A percentile compares a stretch with the other conserved stretches of the same genome.
Conservation (phyloP, 1,139 yeast species). For the Saccharomyces hybrid region DNA sequence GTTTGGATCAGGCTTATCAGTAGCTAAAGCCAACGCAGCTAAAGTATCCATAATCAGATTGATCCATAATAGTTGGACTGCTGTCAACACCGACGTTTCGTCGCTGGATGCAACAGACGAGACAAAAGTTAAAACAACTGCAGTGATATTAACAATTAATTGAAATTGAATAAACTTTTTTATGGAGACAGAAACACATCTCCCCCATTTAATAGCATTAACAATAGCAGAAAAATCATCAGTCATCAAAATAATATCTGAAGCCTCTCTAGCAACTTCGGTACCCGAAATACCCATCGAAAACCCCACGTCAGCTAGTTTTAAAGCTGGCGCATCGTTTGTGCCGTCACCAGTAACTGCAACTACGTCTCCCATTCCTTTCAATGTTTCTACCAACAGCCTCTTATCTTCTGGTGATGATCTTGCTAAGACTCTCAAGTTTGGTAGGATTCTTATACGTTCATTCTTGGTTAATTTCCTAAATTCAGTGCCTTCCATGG, state of each 20-base stretch:
- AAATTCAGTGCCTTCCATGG: slow-evolving; percentile 91
- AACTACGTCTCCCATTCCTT: slow-evolving; percentile 80
- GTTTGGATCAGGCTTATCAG: slow-evolving; percentile 87
- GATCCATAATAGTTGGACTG: slow-evolving; percentile 96
- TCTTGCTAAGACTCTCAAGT: slow-evolving; percentile 78
- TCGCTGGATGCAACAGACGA: slow-evolving; percentile 81
- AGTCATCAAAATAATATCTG: slow-evolving; percentile 87
- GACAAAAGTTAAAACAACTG: slow-evolving; percentile 86
- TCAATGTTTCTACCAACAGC: slow-evolving; percentile 73
- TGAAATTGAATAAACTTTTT: slow-evolving; percentile 95
- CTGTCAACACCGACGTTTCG: slow-evolving; percentile 83
- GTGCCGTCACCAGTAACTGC: slow-evolving; percentile 99
- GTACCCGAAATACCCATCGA: slow-evolving; percentile 94
- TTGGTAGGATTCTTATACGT: slow-evolving; percentile 55
- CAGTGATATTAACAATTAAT: slow-evolving; percentile 91
- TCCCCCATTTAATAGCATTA: slow-evolving; percentile 98
- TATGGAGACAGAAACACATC: slow-evolving; percentile 91
- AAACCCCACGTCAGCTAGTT: slow-evolving; percentile 86
- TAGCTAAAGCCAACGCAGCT: slow-evolving; percentile 95
- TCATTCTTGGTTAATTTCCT: slow-evolving; percentile 55
- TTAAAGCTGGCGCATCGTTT: slow-evolving; percentile 91
- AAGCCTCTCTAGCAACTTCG: slow-evolving; percentile 91
- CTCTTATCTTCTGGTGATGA: slow-evolving; percentile 95
- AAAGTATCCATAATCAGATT: slow-evolving; percentile 96
- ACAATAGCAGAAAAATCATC: slow-evolving; percentile 94